These are phyloP conservation scores for Teunomyces gatunensis DNA, from an alignment of 805 yeast species.

Conservation along the genomic window DNA sequence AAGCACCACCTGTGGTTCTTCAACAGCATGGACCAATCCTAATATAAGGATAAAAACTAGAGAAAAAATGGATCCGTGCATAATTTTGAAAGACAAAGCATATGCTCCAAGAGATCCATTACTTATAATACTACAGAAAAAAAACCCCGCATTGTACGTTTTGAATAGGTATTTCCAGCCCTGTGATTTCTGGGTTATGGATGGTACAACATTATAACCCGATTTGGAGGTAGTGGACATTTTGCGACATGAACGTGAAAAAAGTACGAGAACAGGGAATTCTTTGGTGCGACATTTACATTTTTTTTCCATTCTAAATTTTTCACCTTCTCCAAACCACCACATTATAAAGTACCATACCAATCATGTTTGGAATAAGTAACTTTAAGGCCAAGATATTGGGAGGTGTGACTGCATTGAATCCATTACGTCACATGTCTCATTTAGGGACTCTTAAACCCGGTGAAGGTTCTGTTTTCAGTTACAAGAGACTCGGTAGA, in stretches of 20 bases:
- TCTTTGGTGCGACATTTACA: background rate
- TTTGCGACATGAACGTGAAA: conserved; percentile 4
- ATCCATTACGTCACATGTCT: background rate
- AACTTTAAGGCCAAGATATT: conserved; percentile 1
- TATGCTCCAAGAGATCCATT: background rate
- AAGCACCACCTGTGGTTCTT: conserved; percentile 1
- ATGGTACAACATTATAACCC: background rate
- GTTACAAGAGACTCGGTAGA: conserved; percentile 81
- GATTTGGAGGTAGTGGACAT: conserved; percentile 1
- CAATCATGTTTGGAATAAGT: conserved; percentile 3
- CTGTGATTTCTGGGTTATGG: background rate
- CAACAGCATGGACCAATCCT: background rate
- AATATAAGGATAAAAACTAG: background rate
- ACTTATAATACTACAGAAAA: background rate
- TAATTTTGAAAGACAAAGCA: background rate
- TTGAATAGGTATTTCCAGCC: background rate
- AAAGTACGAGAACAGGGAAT: background rate
- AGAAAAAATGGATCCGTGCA: background rate
- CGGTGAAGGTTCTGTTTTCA: conserved; percentile 56
- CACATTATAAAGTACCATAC: background rate
- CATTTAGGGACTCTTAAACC: conserved; percentile 54
- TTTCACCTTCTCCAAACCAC: background rate
- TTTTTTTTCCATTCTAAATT: background rate
- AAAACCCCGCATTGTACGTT: background rate
- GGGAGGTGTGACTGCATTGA: conserved; percentile 2